Percentiles rank a stretch among this genome's conserved stretches.
These are phyloP conservation scores for Trichoderma gamsii DNA, from an alignment of 495 filamentous ascomycete species.

Conservation along the genomic window DNA sequence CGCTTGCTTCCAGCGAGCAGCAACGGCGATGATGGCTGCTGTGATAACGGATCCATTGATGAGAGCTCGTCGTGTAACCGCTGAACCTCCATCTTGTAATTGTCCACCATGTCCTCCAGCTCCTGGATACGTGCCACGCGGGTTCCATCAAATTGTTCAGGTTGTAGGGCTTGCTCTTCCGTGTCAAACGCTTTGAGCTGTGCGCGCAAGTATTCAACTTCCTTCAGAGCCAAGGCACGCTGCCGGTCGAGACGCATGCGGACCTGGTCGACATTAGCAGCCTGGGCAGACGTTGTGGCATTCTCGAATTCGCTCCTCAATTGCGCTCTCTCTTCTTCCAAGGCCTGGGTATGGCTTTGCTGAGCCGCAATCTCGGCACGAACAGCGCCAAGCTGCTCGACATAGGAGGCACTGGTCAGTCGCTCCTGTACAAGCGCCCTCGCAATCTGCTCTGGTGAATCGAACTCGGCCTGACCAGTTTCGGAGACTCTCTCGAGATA, in stretches of 20 bases:
- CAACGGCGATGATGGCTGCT: conserved; percentile 20
- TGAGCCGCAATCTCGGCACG: conserved; percentile 76
- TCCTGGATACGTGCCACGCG: conserved; percentile 71
- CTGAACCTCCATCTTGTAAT: conserved; percentile 80
- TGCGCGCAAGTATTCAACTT: conserved; percentile 87
- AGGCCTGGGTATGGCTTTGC: conserved; percentile 63
- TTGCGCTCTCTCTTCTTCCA: conserved; percentile 61
- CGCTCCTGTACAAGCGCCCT: conserved; percentile 75
- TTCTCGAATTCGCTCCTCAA: conserved; percentile 66
- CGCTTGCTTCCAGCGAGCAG: conserved; percentile 50
- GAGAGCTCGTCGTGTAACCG: conserved; percentile 64
- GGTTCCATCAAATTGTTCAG: conserved; percentile 67
- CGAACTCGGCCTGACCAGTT: conserved; percentile 59
- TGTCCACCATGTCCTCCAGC: conserved; percentile 78
- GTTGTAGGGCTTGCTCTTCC: conserved; percentile 80
- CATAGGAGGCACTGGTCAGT: conserved; percentile 66
- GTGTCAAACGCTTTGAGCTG: conserved; percentile 87
- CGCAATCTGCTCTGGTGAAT: conserved; percentile 83
- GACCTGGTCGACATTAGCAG: conserved; percentile 53
- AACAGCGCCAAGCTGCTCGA: conserved; percentile 69
- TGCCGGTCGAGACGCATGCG: conserved; percentile 71
- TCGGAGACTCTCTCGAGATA: conserved; percentile 66
- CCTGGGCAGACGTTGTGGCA: conserved; percentile 44
- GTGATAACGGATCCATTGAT: conserved; percentile 43
- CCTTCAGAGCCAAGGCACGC: conserved; percentile 75